A percentile compares a stretch with the other conserved stretches of the same genome.
Conservation (phyloP, 768 basidiomycete genomes). For the Mycena kentingensis region DNA sequence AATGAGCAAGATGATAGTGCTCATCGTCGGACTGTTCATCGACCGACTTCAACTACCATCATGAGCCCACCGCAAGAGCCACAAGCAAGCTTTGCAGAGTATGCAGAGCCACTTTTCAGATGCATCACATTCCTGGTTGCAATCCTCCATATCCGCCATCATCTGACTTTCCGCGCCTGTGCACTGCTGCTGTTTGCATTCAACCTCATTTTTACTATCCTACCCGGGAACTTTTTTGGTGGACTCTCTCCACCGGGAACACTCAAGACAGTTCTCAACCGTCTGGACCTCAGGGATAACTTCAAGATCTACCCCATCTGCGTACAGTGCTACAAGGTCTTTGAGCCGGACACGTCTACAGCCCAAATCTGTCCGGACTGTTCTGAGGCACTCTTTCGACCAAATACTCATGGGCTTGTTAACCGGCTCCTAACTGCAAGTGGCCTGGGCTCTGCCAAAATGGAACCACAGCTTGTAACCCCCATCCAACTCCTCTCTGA, state of each 20-base stretch:
- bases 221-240: not conserved
- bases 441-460: not conserved
- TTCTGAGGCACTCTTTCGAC: not conserved
- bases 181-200: conserved; percentile 16
- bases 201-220: conserved; percentile 8
- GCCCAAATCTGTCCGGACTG: conserved; percentile 3
- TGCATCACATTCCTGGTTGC: conserved; percentile 18
- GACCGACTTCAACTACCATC: too few relatives aligned
- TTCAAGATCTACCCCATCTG: not conserved
- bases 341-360: not conserved
- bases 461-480: conserved; percentile 4
- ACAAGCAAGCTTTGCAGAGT: too few relatives aligned
- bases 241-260: not conserved
- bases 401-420: not conserved
- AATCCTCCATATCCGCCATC: conserved; percentile 25
- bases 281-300: not conserved
- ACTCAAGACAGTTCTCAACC: not conserved
- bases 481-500: conserved; percentile 20
- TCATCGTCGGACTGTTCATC: too few relatives aligned
- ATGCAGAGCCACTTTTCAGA: too few relatives aligned
- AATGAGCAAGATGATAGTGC: too few relatives aligned
- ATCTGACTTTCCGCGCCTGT: conserved; percentile 26
- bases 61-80: too few relatives aligned
- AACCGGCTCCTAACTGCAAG: not conserved
- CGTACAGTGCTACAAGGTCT: not conserved